Evolutionary conservation across 2,329 filamentous ascomycete genomes (phyloP), one percentile per base, ranked within the genome.

Genomic region (Rhexocercosporidium sp.): DNA sequence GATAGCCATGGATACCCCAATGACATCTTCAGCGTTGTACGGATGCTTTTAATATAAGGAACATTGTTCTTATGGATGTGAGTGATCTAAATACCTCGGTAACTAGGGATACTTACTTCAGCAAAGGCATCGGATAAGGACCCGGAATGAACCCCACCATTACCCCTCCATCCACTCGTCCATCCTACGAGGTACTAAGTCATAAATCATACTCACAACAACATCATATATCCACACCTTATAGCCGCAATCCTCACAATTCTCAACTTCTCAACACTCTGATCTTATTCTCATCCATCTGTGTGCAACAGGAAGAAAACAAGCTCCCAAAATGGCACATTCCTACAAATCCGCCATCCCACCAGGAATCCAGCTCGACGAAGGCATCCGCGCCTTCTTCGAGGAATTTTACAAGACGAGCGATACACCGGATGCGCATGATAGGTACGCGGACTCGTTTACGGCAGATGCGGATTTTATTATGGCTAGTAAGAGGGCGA

Each of bases 341-440:
- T 62, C 60, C 7, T 69, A 69, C 56, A 56, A 56, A 34, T 70
- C 70, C n/a, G 37, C 53, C 27, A 67, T 68, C 39, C 72, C 71
- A 5, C n/a, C 59, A 1, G 67, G 60, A 8, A 64, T 66, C 34
- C 22, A 63, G 11, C 46, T 91, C 59, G 81, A 90, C 65, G 81
- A 85, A 74, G 84, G 90, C 72, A 91, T 88, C 75, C 79, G 80
- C 31, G 85, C 86, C 76, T 85, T 90, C 71, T 93, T 91, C 81
- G 92, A 94, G 76, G 93, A 89, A 57, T 83, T 86, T 3, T 94
- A 86, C 78, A 86, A 90, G 68, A 71, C 66, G 11, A 87, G 89
- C 69, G 75, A 76, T 65, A 71, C 62, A 16, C 82, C 83, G 2
- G 78, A 78, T 59, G 82, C 80, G 16, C 83, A 86, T 70, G 80